These are phyloP conservation scores for Gastrolobium villosum DNA, from an alignment of 306 rosid species.

Conservation along the genomic window DNA sequence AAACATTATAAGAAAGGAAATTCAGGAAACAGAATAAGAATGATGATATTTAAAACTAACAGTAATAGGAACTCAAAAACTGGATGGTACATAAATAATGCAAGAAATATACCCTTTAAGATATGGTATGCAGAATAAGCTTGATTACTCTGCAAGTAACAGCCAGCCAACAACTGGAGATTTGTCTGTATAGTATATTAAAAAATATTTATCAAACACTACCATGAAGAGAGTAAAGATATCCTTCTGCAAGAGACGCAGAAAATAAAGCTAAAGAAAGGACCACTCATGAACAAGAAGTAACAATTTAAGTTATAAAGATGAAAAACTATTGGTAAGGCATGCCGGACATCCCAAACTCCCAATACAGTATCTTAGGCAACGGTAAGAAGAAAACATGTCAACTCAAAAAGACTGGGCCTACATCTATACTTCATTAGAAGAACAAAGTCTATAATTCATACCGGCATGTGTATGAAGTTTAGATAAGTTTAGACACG, in stretches of 20 bases:
- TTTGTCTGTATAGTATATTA: constrained; percentile 69
- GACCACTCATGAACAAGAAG: constrained; percentile 36
- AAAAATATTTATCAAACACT: constrained; percentile 33
- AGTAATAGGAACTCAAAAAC: no score
- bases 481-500: no score
- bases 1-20: no score
- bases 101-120: no score
- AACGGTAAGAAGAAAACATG: neutral
- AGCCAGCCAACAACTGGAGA: constrained; percentile 87
- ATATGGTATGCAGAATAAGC: constrained; percentile 89
- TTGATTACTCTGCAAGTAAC: constrained; percentile 91
- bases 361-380: neutral
- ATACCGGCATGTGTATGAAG: constrained; percentile 14
- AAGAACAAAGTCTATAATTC: neutral
- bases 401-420: constrained; percentile 26
- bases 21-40: no score
- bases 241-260: constrained; percentile 16
- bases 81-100: no score
- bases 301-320: constrained; percentile 6
- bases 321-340: neutral
- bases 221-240: constrained; percentile 17
- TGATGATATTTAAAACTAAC: no score
- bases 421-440: neutral
- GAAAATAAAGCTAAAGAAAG: constrained; percentile 24
- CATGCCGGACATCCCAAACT: neutral